Conservation (phyloP, 2,329 filamentous ascomycete genomes). For the Thelonectria rubi region DNA sequence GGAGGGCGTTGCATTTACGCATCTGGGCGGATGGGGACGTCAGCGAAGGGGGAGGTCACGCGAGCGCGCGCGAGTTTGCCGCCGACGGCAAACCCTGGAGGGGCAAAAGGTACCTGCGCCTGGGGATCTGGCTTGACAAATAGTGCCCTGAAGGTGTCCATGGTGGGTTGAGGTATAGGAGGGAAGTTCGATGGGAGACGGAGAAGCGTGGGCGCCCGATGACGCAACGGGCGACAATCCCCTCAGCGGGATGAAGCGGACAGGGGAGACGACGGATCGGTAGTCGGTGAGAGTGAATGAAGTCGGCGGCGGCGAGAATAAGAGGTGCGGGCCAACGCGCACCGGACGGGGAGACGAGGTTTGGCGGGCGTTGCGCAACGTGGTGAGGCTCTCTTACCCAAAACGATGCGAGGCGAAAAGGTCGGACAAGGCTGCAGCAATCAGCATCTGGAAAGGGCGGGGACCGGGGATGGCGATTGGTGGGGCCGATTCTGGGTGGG, state of each 20-base stretch:
- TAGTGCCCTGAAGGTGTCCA: constrained; percentile 88
- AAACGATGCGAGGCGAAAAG: background rate
- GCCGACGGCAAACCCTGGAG: background rate
- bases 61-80: background rate
- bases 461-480: constrained; percentile 8
- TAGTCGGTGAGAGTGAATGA: background rate
- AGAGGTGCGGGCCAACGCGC: constrained; percentile 12
- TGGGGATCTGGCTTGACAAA: constrained; percentile 94
- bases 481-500: constrained; percentile 7
- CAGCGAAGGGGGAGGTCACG: constrained; percentile 4
- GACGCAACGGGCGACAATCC: constrained; percentile 37
- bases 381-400: constrained; percentile 38
- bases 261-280: background rate
- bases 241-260: background rate
- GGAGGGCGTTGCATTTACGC: constrained; percentile 92
- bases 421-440: background rate
- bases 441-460: background rate
- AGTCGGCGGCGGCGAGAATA: background rate
- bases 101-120: constrained; percentile 74
- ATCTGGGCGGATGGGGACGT: constrained; percentile 64
- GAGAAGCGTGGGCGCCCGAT: constrained; percentile 30
- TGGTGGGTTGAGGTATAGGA: constrained; percentile 52
- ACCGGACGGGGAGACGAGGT: constrained; percentile 16
- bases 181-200: constrained; percentile 11
- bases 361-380: constrained; percentile 35